Evolutionary conservation across 371 early-diverging fungal genomes (phyloP).

Genomic region (Syncephalastrum racemosum): DNA sequence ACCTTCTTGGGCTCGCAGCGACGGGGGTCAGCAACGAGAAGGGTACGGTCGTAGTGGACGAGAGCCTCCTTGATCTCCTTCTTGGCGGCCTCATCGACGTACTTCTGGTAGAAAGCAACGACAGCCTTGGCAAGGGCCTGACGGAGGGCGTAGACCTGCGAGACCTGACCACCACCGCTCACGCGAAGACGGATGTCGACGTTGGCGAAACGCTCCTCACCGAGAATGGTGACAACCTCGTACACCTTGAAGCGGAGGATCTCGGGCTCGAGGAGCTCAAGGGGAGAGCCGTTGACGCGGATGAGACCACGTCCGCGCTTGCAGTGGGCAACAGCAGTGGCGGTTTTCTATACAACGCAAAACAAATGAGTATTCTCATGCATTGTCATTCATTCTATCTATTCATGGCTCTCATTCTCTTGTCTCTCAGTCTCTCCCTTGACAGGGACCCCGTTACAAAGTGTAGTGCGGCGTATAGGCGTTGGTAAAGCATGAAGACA

Average conservation of each 20-base stretch:
- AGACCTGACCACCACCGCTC: conserved; percentile 95
- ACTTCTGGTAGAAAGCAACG: conserved; percentile 99
- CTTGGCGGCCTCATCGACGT: conserved; percentile 99
- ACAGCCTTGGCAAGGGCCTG: conserved; percentile 99
- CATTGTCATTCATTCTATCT: conserved; percentile 7
- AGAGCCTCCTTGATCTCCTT: conserved; percentile 98
- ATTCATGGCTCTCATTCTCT: neutral
- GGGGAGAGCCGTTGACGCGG: conserved; percentile 97
- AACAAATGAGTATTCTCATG: neutral
- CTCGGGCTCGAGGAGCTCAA: conserved; percentile 96
- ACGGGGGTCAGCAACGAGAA: conserved; percentile 99
- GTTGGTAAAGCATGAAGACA: no score
- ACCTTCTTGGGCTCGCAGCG: conserved; percentile 99
- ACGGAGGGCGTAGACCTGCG: conserved; percentile 98
- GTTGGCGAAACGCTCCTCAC: conserved; percentile 94
- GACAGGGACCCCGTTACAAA: no score
- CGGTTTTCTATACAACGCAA: conserved; percentile 86
- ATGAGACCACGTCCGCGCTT: conserved; percentile 97
- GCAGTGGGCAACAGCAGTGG: conserved; percentile 99
- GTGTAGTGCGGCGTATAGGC: no score
- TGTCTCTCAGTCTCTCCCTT: no score
- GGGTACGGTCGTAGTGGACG: conserved; percentile 97
- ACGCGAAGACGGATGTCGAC: conserved; percentile 98
- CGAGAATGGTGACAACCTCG: conserved; percentile 97
- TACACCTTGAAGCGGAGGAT: conserved; percentile 97